A percentile compares a stretch with the other conserved stretches of the same genome.
These are phyloP conservation scores for Cordia subcordata DNA, from an alignment of 257 asterid species.

Conservation along the genomic window DNA sequence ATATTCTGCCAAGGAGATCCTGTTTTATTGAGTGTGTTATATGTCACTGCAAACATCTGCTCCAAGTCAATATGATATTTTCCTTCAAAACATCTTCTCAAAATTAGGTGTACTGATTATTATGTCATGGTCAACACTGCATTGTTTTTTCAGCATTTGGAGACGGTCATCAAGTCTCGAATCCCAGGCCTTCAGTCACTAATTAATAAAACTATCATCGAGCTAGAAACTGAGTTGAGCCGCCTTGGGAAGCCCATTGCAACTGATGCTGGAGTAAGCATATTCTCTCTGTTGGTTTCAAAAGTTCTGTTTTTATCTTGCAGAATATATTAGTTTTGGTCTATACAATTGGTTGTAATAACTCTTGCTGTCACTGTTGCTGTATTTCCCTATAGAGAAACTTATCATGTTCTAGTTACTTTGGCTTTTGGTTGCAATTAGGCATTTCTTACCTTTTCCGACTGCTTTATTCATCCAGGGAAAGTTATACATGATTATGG, in stretches of 20 bases:
- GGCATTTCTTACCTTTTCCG: too few relatives aligned
- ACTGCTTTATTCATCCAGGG: slow-evolving; percentile 49
- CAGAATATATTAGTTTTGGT: slow-evolving; percentile 4
- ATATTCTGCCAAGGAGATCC: too few relatives aligned
- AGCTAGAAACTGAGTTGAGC: slow-evolving; percentile 82
- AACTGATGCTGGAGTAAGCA: slow-evolving; percentile 93
- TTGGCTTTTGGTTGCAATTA: background rate
- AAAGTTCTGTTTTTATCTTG: background rate
- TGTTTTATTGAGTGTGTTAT: background rate
- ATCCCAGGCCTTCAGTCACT: slow-evolving; percentile 99
- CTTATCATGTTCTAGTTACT: background rate
- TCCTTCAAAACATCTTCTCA: too few relatives aligned
- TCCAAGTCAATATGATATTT: too few relatives aligned
- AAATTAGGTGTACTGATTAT: too few relatives aligned
- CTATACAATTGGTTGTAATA: too few relatives aligned
- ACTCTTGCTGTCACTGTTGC: too few relatives aligned
- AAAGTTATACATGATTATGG: slow-evolving; percentile 95
- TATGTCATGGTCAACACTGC: background rate
- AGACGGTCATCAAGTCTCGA: slow-evolving; percentile 94
- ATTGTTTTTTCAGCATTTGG: slow-evolving; percentile 69
- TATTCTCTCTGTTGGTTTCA: slow-evolving; percentile 5
- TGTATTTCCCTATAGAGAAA: too few relatives aligned
- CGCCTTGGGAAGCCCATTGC: slow-evolving; percentile 96
- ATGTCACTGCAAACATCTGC: too few relatives aligned
- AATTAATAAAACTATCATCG: slow-evolving; percentile 84